Base-by-base conservation (phyloP, 2,329 filamentous ascomycete species). In the Neospermospora avenae region DNA sequence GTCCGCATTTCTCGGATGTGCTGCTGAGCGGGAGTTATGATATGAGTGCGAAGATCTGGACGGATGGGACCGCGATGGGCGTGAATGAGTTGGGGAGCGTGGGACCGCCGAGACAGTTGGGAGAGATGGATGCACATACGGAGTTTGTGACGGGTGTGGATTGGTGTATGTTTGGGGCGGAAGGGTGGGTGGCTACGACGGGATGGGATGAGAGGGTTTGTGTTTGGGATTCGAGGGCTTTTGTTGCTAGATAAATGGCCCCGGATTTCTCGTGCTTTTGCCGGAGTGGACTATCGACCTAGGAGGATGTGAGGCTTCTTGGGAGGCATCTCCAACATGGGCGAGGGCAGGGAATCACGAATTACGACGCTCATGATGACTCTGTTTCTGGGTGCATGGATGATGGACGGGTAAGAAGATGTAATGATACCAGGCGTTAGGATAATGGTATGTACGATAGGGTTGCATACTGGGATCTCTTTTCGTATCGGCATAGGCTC, bases 121-220 rank as follows among this genome's bases (percentile, higher is more conserved):
- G 90, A 1, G 78, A 81, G 24, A 97, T 99, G 93, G 92, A 90
- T 59, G 78, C 86, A 18, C 95, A 99, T 74, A 97, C 93, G 0
- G 95, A 99, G 77, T 99, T 99, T 70, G 92, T 89, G 10, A 96
- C 92, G 3, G 95, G 95, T 7, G 90, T 98, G 0, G 95, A 99
- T 74, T 99, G 96, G 95, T 99, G 95, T 76, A 76, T 99, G 46
- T 99, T 99, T 74, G 95, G 95, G 4, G 89, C 86, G 24, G 93
- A 96, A 65, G 95, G 95, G 4, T 99, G 95, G 95, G 93, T 93
- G 67, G 93, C 95, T 2, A 96, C 90, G 64, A 90, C 89, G 1
- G 93, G 91, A 0, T 99, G 95, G 95, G 95, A 99, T 70, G 92
- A 97, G 77, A 83, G 86, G 68, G 82, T 99, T 11, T 78, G 96